These are phyloP conservation scores for Seminavis robusta DNA, from an alignment of 108 stramenopile species.

Conservation along the genomic window DNA sequence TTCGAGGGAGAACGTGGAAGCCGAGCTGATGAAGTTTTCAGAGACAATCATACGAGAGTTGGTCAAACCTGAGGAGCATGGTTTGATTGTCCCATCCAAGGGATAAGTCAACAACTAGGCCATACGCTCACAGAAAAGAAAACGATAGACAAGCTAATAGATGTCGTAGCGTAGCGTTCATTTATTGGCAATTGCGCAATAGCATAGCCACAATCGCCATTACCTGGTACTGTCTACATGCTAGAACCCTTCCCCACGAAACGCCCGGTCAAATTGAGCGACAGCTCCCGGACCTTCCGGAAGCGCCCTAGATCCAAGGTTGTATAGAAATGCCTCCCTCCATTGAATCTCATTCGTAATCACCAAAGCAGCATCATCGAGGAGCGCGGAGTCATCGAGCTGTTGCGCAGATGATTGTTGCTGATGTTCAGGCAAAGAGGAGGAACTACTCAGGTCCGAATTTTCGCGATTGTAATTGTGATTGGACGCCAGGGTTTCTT, in stretches of 20 bases:
- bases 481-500: too few relatives aligned
- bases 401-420: neutral
- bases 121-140: too few relatives aligned
- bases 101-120: too few relatives aligned
- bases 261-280: slow-evolving; percentile 29
- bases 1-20: slow-evolving; percentile 52
- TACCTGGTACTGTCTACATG: neutral
- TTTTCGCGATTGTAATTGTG: too few relatives aligned
- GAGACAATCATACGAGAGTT: slow-evolving; percentile 67
- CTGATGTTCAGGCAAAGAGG: neutral
- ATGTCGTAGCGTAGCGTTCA: too few relatives aligned
- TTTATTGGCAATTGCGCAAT: too few relatives aligned
- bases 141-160: too few relatives aligned
- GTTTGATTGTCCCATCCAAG: too few relatives aligned
- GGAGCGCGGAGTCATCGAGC: slow-evolving; percentile 7
- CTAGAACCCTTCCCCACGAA: slow-evolving; percentile 4
- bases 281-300: slow-evolving; percentile 63
- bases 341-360: slow-evolving; percentile 64
- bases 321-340: slow-evolving; percentile 82
- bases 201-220: too few relatives aligned
- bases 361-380: slow-evolving; percentile 49
- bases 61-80: slow-evolving; percentile 71
- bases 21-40: slow-evolving; percentile 61
- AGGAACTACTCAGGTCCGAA: too few relatives aligned
- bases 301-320: slow-evolving; percentile 55